A percentile compares a stretch with the other conserved stretches of the same genome.
These are phyloP conservation scores for Alternaria consortialis DNA, from an alignment of 2,329 filamentous ascomycete genomes.

Conservation along the genomic window DNA sequence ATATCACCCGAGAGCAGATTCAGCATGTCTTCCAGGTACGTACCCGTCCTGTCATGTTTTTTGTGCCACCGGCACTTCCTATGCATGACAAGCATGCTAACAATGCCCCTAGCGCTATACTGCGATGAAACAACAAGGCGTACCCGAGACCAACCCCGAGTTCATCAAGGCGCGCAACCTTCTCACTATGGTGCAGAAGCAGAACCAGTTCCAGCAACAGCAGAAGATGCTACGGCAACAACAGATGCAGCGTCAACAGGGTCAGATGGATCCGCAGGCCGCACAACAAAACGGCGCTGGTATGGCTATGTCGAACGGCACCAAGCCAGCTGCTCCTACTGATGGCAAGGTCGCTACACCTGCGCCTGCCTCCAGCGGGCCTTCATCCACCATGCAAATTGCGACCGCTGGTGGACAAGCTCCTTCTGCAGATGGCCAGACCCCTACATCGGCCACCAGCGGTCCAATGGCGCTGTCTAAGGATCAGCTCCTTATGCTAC, in stretches of 20 bases:
- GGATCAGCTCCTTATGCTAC: constrained; percentile 80
- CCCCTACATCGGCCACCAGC: constrained; percentile 42
- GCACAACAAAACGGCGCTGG: constrained; percentile 61
- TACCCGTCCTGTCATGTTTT: constrained; percentile 18
- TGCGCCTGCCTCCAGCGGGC: constrained; percentile 31
- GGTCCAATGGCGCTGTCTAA: constrained; percentile 50
- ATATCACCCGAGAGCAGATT: constrained; percentile 78
- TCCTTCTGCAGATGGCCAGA: constrained; percentile 52
- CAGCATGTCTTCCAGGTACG: constrained; percentile 76
- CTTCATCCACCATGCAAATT: constrained; percentile 35
- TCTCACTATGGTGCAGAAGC: constrained; percentile 74
- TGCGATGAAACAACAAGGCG: constrained; percentile 86
- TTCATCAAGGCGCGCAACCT: constrained; percentile 83
- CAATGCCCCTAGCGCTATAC: constrained; percentile 76
- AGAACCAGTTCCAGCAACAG: constrained; percentile 58
- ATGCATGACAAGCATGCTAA: constrained; percentile 45
- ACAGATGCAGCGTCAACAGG: constrained; percentile 65
- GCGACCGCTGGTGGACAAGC: constrained; percentile 37
- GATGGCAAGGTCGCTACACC: constrained; percentile 36
- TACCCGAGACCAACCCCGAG: constrained; percentile 84
- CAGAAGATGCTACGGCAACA: constrained; percentile 54
- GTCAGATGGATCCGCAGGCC: constrained; percentile 57
- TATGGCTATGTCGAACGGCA: constrained; percentile 57
- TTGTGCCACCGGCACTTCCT: constrained; percentile 15
- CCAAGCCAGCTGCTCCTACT: constrained; percentile 41